These are phyloP conservation scores for Pneumocystis canis DNA, from an alignment of 1,139 yeast species.

Conservation along the genomic window DNA sequence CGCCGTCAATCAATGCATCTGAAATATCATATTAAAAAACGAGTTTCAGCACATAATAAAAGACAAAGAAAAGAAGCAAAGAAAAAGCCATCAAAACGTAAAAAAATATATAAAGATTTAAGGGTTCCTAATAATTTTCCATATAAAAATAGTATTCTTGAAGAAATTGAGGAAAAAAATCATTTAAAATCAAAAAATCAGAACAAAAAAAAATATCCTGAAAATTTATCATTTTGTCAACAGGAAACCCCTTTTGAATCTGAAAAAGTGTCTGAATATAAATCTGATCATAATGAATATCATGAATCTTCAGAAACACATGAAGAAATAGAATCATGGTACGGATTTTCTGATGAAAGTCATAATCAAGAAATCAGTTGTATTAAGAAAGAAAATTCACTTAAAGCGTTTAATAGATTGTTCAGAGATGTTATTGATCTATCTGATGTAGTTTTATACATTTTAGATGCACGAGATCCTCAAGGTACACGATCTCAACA, in stretches of 20 bases:
- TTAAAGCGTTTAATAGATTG: constrained; percentile 51
- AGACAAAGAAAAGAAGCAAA: constrained; percentile 70
- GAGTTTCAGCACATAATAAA: constrained; percentile 81
- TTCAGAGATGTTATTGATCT: constrained; percentile 86
- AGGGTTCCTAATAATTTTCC: constrained; percentile 95
- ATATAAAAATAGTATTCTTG: constrained; percentile 68
- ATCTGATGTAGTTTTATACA: constrained; percentile 79
- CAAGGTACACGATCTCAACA: constrained; percentile 84
- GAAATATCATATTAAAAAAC: constrained; percentile 92
- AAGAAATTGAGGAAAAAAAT: constrained; percentile 64
- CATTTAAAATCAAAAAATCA: constrained; percentile 45
- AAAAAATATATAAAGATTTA: constrained; percentile 67
- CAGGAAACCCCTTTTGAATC: constrained; percentile 77
- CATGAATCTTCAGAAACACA: constrained; percentile 25
- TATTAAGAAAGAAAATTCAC: constrained; percentile 47
- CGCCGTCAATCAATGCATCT: constrained; percentile 72
- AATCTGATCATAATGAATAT: constrained; percentile 30
- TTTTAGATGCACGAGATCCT: constrained; percentile 94
- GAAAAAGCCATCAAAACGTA: constrained; percentile 87
- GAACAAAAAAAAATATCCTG: constrained; percentile 23
- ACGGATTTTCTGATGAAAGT: constrained; percentile 26
- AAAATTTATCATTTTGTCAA: constrained; percentile 27
- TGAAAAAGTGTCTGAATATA: constrained; percentile 64
- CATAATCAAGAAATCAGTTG: constrained; percentile 17
- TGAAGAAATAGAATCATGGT: constrained; percentile 32